These are phyloP conservation scores for Flaveria floridana DNA, from an alignment of 140 eudicot species.

Conservation along the genomic window DNA sequence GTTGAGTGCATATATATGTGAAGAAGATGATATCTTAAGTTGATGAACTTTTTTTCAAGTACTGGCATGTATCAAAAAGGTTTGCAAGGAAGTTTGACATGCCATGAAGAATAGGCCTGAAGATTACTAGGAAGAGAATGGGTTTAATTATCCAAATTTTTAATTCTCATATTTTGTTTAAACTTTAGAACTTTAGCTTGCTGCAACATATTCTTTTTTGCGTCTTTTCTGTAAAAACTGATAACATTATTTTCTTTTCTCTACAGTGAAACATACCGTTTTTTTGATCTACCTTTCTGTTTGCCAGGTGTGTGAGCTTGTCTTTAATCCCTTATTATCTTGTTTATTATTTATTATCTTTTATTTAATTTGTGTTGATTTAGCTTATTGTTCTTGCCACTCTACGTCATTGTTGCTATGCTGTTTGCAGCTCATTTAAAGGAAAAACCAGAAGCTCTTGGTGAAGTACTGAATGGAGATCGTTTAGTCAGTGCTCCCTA, in stretches of 20 bases:
- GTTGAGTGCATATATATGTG: neutral
- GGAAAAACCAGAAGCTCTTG: slow-evolving; percentile 64
- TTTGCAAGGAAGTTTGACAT: neutral
- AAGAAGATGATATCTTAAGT: neutral
- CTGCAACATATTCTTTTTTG: slow-evolving; percentile 1
- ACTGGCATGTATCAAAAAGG: neutral
- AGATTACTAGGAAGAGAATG: slow-evolving; percentile 5
- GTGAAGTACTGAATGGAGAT: slow-evolving; percentile 59
- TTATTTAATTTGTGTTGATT: slow-evolving; percentile 17
- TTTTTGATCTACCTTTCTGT: slow-evolving; percentile 54
- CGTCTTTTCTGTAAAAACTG: neutral
- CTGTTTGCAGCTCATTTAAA: slow-evolving; percentile 37
- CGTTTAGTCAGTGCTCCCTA: slow-evolving; percentile 59
- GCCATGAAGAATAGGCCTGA: neutral
- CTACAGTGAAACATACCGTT: slow-evolving; percentile 55
- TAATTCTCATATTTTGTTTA: neutral
- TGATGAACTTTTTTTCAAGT: neutral
- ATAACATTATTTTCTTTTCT: slow-evolving; percentile 26
- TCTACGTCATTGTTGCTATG: neutral
- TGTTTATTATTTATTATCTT: slow-evolving; percentile 26
- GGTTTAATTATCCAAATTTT: neutral
- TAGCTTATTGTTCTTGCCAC: neutral
- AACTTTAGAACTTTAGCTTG: slow-evolving; percentile 3
- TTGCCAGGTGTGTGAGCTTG: slow-evolving; percentile 43
- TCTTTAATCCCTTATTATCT: slow-evolving; percentile 17